Evolutionary conservation across 2,329 filamentous ascomycete genomes (phyloP).

Genomic region (Pseudogymnoascus sp.): DNA sequence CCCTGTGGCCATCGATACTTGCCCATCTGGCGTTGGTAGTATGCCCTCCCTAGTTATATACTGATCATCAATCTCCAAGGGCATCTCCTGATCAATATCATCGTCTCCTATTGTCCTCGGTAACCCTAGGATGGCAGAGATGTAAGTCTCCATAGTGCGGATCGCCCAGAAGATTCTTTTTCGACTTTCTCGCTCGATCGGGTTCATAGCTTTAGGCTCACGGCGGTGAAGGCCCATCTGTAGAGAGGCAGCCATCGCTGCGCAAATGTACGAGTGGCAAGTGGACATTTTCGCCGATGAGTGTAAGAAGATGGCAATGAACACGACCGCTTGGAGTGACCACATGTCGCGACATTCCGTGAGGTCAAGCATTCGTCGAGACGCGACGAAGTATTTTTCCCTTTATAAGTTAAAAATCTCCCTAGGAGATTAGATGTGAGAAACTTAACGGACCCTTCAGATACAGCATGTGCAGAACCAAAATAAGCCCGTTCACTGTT

Average conservation of each 20-base stretch:
- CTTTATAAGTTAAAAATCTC: too few relatives aligned
- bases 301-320: constrained; percentile 76
- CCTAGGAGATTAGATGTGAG: too few relatives aligned
- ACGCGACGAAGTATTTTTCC: constrained; percentile 69
- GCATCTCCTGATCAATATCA: constrained; percentile 60
- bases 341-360: constrained; percentile 66
- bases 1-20: constrained; percentile 53
- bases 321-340: constrained; percentile 68
- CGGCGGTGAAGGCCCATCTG: constrained; percentile 68
- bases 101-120: constrained; percentile 56
- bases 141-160: constrained; percentile 64
- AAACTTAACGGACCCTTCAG: too few relatives aligned
- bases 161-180: constrained; percentile 61
- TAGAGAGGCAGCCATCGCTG: constrained; percentile 66
- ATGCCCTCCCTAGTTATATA: constrained; percentile 56
- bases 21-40: constrained; percentile 45
- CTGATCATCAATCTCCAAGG: constrained; percentile 59
- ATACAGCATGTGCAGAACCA: too few relatives aligned
- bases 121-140: constrained; percentile 60
- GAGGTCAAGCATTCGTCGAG: constrained; percentile 58
- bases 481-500: too few relatives aligned
- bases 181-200: constrained; percentile 57
- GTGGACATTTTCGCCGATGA: constrained; percentile 70
- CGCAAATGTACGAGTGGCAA: constrained; percentile 75
- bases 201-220: constrained; percentile 55